Base-by-base conservation (phyloP, 768 basidiomycete genomes). In the Kwoniella botswanensis region DNA sequence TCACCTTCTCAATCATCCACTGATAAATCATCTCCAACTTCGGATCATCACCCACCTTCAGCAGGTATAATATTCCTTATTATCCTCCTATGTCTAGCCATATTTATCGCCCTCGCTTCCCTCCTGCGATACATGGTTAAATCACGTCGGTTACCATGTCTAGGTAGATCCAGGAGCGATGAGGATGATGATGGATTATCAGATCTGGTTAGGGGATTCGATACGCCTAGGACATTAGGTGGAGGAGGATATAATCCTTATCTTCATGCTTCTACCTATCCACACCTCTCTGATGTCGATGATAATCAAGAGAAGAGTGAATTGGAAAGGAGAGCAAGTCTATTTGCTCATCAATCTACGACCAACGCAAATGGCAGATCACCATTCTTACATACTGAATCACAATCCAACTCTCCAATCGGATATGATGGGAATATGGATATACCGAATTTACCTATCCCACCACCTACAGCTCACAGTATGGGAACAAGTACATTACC, bases 161-260 rank as follows among this genome's bases (percentile, higher is more conserved):
- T 29, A 18, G 13, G 53, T 22, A 61, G 60, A 46, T 50, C 21
- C 12, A 17, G 50, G 12, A 56, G 50, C 24, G 56, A 56, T 10
- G 70, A 67, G 41, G 70, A 66, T 44, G 64, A 71, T 59, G 70
- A 71, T 46, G 70, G 63, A n/a, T 29, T 70, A 43, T 65, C 63
- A 50, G 70, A 71, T 35, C 50, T 71, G 12, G 69, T 65, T 10
- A 50, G 67, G n/a, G 62, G 62, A 5, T 60, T 68, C 21, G 67
- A 62, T 61, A 61, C 59, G 0, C 59, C 59, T 3, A 12, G 59
- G 18, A 61, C 59, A 42, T 43, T 61, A 53, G 67, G 60, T 61
- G 59, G 60, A 10, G 42, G 67, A 11, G 67, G 44, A 2, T 68
- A 63, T 56, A 62, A 68, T 35, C 60, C 59, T 15, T 68, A 50